Percentiles rank a stretch among this genome's conserved stretches.
These are phyloP conservation scores for Chionographis japonica DNA, from an alignment of 106 monocot species.

Conservation along the genomic window DNA sequence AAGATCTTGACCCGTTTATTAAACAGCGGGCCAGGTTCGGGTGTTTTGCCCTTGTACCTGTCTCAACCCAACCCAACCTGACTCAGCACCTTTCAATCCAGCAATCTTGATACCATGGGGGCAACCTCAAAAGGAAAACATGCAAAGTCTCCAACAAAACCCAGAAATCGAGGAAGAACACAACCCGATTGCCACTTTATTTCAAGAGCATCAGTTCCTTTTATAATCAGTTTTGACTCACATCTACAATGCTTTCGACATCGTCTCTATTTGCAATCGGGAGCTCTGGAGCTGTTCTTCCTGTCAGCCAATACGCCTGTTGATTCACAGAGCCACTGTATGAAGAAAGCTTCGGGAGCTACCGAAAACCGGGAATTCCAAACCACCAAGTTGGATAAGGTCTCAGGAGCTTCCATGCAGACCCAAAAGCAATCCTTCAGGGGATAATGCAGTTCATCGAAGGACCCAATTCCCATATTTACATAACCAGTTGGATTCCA, in stretches of 20 bases:
- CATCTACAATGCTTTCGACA: constrained; percentile 10
- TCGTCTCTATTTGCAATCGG: not conserved
- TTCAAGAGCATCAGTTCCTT: constrained; percentile 5
- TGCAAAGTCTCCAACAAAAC: no score
- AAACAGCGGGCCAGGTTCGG: no score
- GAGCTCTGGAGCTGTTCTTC: not conserved
- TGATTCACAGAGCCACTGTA: not conserved
- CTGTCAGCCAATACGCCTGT: not conserved
- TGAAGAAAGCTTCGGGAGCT: not conserved
- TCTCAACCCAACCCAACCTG: no score
- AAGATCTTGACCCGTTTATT: no score
- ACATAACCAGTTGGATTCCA: not conserved
- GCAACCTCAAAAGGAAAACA: no score
- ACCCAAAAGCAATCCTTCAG: not conserved
- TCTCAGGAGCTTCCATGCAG: not conserved
- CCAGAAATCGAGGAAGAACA: not conserved
- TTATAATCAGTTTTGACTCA: not conserved
- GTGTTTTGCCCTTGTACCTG: no score
- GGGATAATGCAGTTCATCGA: constrained; percentile 1
- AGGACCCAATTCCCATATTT: constrained; percentile 1
- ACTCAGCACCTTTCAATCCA: no score
- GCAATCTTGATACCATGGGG: no score
- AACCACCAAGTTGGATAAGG: not conserved
- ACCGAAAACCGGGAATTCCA: not conserved
- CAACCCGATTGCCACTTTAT: not conserved